Conservation (phyloP, 108 stramenopile species). For the Skeletonema tropicum region DNA sequence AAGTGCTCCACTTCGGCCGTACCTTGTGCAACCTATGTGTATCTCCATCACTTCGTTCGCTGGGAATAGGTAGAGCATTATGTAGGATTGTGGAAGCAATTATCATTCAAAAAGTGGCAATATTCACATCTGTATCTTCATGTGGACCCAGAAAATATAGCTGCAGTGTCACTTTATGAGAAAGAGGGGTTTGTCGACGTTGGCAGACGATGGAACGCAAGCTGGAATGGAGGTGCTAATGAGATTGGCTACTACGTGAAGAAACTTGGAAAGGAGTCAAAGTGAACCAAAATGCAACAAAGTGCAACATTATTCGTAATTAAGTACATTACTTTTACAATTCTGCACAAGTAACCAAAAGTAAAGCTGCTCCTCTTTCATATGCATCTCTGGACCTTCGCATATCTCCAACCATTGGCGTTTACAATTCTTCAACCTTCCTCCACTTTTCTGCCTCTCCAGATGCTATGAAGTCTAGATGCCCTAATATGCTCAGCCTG, state of each 20-base stretch:
- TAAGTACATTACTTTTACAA: not conserved
- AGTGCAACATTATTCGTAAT: not conserved
- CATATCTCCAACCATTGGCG: too few species aligned
- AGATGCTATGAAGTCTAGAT: conserved; percentile 60
- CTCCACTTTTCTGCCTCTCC: conserved; percentile 70
- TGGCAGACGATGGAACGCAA: conserved; percentile 76
- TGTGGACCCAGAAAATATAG: conserved; percentile 80
- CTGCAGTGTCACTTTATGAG: conserved; percentile 74
- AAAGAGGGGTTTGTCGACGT: conserved; percentile 76
- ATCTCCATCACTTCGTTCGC: conserved; percentile 57
- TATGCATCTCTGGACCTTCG: not conserved
- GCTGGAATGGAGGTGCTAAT: conserved; percentile 78
- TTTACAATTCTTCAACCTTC: conserved; percentile 70
- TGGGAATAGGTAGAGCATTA: conserved; percentile 69
- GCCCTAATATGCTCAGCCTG: conserved; percentile 65
- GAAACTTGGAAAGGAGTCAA: not conserved
- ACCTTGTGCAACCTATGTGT: conserved; percentile 88
- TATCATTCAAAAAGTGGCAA: conserved; percentile 62
- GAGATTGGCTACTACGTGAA: conserved; percentile 74
- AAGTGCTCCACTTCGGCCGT: conserved; percentile 65
- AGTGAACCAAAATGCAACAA: not conserved
- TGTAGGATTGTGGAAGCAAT: conserved; percentile 83
- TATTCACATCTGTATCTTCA: conserved; percentile 77
- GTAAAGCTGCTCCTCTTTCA: too few species aligned
- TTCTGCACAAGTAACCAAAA: not conserved